Percentiles rank a stretch among this genome's conserved stretches.
phyloP scores from a whole-genome alignment of 176 grass and related monocot genomes.

The Oryza punctata region DNA sequence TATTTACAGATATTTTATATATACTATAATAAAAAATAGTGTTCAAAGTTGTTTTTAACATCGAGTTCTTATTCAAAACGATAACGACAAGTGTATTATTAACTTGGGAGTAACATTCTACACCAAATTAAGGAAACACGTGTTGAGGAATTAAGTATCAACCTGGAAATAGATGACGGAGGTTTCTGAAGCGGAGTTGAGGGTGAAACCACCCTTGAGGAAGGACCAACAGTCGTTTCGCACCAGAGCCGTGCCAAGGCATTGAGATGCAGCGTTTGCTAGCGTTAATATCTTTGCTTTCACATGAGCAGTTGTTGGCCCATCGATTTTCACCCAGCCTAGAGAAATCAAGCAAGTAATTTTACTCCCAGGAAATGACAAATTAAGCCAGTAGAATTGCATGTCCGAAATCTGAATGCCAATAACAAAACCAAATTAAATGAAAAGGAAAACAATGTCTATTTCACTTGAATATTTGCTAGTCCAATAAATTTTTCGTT shows the following conservation, averaged over 20 bases:
- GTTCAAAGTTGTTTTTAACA: no score
- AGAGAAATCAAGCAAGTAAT: neutral
- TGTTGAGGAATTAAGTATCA: constrained; percentile 3
- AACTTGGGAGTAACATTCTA: no score
- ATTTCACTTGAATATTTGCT: no score
- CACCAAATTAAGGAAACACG: no score
- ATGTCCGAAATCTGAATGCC: no score
- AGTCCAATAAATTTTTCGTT: no score
- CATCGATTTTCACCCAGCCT: constrained; percentile 82
- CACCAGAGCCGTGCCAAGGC: constrained; percentile 62
- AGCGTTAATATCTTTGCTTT: constrained; percentile 65
- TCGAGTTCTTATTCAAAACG: no score
- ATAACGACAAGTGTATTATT: no score
- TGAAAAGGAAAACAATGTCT: no score
- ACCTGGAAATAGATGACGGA: constrained; percentile 90
- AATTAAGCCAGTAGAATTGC: neutral
- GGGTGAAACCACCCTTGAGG: constrained; percentile 79
- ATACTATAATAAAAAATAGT: no score
- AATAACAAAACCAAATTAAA: no score
- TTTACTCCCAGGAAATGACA: neutral
- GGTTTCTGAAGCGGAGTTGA: constrained; percentile 50
- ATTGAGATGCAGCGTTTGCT: constrained; percentile 47
- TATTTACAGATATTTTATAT: no score
- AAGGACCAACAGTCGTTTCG: constrained; percentile 86
- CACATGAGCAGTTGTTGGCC: constrained; percentile 52